phyloP scores from a whole-genome alignment of 106 monocot species.

The Phalaenopsis equestris region DNA sequence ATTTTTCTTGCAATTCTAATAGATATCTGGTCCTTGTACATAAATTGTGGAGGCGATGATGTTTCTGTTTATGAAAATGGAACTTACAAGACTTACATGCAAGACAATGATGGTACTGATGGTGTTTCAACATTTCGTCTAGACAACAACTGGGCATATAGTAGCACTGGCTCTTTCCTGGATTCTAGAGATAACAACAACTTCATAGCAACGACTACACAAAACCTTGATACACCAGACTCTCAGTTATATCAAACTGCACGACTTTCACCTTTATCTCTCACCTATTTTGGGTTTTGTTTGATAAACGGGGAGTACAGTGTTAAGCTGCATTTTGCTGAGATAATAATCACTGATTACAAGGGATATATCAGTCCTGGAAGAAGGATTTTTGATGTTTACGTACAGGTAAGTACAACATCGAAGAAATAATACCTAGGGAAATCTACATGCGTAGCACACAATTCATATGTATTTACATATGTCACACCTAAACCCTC shows the following conservation, averaged over 20 bases:
- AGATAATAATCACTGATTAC: slow-evolving; percentile 50
- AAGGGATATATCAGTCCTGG: slow-evolving; percentile 51
- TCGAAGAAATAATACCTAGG: background rate
- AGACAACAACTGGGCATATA: slow-evolving; percentile 61
- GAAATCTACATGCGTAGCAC: too few species aligned
- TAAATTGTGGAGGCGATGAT: slow-evolving; percentile 68
- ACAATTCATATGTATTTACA: too few species aligned
- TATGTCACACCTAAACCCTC: too few species aligned
- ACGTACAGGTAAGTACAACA: slow-evolving; percentile 51
- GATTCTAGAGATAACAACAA: slow-evolving; percentile 49
- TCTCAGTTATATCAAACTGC: slow-evolving; percentile 20
- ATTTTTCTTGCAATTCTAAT: slow-evolving; percentile 1
- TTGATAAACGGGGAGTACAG: slow-evolving; percentile 25
- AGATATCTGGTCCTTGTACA: slow-evolving; percentile 44
- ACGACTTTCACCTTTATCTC: slow-evolving; percentile 28
- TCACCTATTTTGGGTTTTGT: slow-evolving; percentile 25
- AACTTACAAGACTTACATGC: slow-evolving; percentile 35
- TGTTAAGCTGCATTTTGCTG: slow-evolving; percentile 36
- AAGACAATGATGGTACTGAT: slow-evolving; percentile 41
- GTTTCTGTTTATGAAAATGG: slow-evolving; percentile 15
- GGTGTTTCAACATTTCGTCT: slow-evolving; percentile 52
- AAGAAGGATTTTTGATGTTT: slow-evolving; percentile 60
- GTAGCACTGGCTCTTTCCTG: slow-evolving; percentile 81
- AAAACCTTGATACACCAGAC: slow-evolving; percentile 23
- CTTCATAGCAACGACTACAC: slow-evolving; percentile 54